phyloP scores from a whole-genome alignment of 345 rosid species.

The Citrus hindsii region DNA sequence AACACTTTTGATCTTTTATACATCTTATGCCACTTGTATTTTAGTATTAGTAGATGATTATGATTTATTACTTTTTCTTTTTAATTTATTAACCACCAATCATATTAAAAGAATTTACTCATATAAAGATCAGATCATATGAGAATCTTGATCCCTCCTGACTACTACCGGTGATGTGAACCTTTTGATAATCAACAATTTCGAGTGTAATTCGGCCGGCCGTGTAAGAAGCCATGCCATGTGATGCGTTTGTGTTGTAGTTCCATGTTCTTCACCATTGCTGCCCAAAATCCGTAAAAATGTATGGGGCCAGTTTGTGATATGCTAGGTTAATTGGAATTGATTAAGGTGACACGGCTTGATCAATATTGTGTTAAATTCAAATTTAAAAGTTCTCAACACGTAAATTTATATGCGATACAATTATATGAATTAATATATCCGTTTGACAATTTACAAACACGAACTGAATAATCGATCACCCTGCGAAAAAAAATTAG shows the following conservation, averaged over 20 bases:
- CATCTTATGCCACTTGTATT: no score
- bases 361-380: not conserved
- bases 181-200: not conserved
- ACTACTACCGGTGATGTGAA: not conserved
- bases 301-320: not conserved
- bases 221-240: not conserved
- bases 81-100: no score
- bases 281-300: not conserved
- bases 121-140: fast-evolving
- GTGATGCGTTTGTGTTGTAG: not conserved
- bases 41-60: no score
- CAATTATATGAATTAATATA: no score
- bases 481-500: no score
- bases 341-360: not conserved
- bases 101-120: no score
- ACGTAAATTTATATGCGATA: not conserved
- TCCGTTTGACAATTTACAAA: no score
- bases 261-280: not conserved
- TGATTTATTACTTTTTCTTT: no score
- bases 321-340: not conserved
- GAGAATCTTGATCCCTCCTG: fast-evolving
- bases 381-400: not conserved
- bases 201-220: not conserved
- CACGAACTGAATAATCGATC: no score
- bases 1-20: fast-evolving